Percentiles rank a stretch among this genome's conserved stretches.
Conservation (phyloP, 177 flowering plant species). For the Viscum album region DNA sequence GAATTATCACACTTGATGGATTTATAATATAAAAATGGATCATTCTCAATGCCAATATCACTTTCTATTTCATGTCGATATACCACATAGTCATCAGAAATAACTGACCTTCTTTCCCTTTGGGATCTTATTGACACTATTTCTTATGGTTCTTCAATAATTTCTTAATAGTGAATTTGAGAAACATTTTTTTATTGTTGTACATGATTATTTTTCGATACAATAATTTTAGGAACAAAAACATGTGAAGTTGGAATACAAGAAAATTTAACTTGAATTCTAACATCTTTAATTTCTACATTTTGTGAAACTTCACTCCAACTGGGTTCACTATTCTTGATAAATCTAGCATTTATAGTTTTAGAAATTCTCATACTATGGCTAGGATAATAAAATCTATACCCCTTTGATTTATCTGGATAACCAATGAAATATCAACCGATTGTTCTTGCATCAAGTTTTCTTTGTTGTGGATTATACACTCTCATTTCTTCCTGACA, state of each 20-base stretch:
- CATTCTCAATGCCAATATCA: slow-evolving; percentile 2
- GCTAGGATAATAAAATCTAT: background rate
- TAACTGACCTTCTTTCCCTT: background rate
- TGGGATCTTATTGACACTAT: background rate
- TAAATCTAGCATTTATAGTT: background rate
- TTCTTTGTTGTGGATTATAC: slow-evolving; percentile 2
- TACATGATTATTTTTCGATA: background rate
- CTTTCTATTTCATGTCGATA: background rate
- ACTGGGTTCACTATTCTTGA: background rate
- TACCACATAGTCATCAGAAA: slow-evolving; percentile 2
- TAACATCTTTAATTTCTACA: background rate
- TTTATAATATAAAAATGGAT: background rate
- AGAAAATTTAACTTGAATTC: background rate
- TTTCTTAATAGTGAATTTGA: background rate
- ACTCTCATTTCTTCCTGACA: background rate
- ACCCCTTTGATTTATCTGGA: background rate
- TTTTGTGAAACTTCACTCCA: background rate
- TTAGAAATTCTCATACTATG: background rate
- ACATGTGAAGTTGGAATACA: too few relatives aligned
- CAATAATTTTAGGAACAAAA: background rate
- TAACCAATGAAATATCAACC: background rate
- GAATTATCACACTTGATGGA: background rate
- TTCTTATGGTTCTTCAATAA: background rate
- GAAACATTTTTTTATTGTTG: background rate
- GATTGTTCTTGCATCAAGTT: background rate